These are phyloP conservation scores for Starmerella apicola DNA, from an alignment of 805 yeast species.

Conservation along the genomic window DNA sequence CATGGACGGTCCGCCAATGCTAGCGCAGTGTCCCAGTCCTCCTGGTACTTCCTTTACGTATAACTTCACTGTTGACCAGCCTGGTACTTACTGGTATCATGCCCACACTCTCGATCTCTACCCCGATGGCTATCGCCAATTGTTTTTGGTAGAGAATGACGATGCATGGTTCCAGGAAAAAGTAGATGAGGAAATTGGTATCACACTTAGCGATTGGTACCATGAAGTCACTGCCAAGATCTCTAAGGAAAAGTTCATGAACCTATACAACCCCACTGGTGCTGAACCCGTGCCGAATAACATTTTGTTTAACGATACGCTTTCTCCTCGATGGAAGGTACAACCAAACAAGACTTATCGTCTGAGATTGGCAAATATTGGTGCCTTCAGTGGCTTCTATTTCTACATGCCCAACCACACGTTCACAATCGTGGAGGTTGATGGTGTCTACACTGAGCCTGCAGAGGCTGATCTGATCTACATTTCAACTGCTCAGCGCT, in stretches of 20 bases:
- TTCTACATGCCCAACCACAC: slow-evolving; percentile 80
- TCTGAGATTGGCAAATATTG: slow-evolving; percentile 68
- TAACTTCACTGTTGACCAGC: slow-evolving; percentile 81
- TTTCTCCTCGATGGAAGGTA: slow-evolving; percentile 36
- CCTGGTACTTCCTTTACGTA: slow-evolving; percentile 63
- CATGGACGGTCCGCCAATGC: slow-evolving; percentile 86
- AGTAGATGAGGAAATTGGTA: slow-evolving; percentile 64
- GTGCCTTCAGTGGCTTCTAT: slow-evolving; percentile 86
- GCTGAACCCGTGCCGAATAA: slow-evolving; percentile 93
- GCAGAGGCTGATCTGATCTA: slow-evolving; percentile 58
- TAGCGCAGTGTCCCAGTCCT: slow-evolving; percentile 87
- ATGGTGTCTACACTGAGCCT: slow-evolving; percentile 76
- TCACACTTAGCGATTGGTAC: slow-evolving; percentile 80
- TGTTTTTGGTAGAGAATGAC: slow-evolving; percentile 60
- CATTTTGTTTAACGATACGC: slow-evolving; percentile 69
- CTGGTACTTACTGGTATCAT: slow-evolving; percentile 95
- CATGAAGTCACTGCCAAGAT: slow-evolving; percentile 48
- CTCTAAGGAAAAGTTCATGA: slow-evolving; percentile 41
- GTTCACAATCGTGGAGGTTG: slow-evolving; percentile 79
- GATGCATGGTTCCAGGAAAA: slow-evolving; percentile 46
- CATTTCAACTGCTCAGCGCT: slow-evolving; percentile 86
- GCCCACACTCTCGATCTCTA: slow-evolving; percentile 84
- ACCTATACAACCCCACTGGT: slow-evolving; percentile 81
- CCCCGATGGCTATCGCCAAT: slow-evolving; percentile 63
- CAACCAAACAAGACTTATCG: slow-evolving; percentile 77